Evolutionary conservation across 2,329 filamentous ascomycete genomes (phyloP), one percentile per base, ranked within the genome.

Genomic region (Fonsecaea multimorphosa): DNA sequence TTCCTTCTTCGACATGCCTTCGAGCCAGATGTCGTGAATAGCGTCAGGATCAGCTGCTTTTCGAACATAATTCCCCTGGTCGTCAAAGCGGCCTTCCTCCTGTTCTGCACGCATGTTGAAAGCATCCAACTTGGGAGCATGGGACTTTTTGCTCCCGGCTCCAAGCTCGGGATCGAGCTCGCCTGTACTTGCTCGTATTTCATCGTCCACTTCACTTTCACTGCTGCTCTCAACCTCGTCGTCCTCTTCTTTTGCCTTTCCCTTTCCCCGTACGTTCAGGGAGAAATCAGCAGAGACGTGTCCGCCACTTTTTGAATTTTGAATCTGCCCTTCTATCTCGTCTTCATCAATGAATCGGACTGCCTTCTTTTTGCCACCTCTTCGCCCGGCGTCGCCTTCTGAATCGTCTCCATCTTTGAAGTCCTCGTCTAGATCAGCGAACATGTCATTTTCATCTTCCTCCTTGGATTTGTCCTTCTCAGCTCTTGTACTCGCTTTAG

Each of bases 31-130:
- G 79, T 99, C 95, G 77, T 99, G 93, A 27, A 91, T 87, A 0
- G 93, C 92, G 72, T 98, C 93, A 0, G 92, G 92, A 73, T 99
- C 95, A 8, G 81, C 86, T 0, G 93, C 93, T 77, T 96, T 96
- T 63, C 95, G 88, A 52, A 99, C 87, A 76, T 89, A 99, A 77
- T 98, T 99, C 9, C 94, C 94, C 1, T 89, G 82, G 72, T 95
- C 91, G 76, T 99, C 95, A 73, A 97, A 99, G 11, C 88, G 86
- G 0, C 95, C 95, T 72, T 98, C 94, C 74, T 98, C 93, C 76
- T 96, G 89, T 77, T 99, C 95, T 12, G 86, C 82, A 65, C 87
- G 88, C 84, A 99, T 91, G 75, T 99, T 98, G 84, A 99, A 99
- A 2, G 94, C 94, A 77, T 98, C 95, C 5, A 99, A 85, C 76